Base-by-base conservation (phyloP, 176 grass and related monocot genomes). In the Lolium multiflorum region DNA sequence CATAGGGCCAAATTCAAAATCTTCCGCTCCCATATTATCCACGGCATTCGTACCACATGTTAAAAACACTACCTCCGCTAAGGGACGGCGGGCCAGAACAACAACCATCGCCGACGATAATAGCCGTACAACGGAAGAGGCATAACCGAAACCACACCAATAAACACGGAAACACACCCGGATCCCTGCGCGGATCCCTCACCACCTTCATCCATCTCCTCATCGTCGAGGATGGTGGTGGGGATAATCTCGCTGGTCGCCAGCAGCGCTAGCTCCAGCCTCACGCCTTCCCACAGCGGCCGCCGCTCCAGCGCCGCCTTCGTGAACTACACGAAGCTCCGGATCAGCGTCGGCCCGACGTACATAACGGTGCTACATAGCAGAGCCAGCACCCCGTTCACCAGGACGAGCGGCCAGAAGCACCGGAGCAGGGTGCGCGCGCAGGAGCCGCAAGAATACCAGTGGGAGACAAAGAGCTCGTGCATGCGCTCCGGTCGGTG, bases 291-390 rank as follows among this genome's bases (percentile, higher is more conserved):
- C 6, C 77, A 54, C 2, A 73, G 38, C 15, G 86, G 71, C 68
- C 44, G 83, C 7, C 5, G 59, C 0, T 59, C 26, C 5, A 22
- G 4, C 31, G 85, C 14, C 8, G 93, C 70, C 31, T 82, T 15
- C 6, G 93, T 90, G 83, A 83, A 90, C 59, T 87, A 63, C 37
- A 98, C 93, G 82, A 98, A 98, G 26, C 93, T 82, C 82, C 95
- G 89, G 76, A 98, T 98, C n/a, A 98, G 88, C 50, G 71, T 82
- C 3, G 95, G 93, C 0, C 95, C 95, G 2, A 93, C 89, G 88
- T 93, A 98, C 95, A 98, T 98, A 11, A 98, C 93, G 2, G 60
- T 61, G 2, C 95, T 73, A 1, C 89, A 85, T 10, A 87, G 41
- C 69, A 93, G 3, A 6, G 93, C 82, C 20, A 98, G 88, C 4